These are phyloP conservation scores for Camillea tinctor DNA, from an alignment of 2,329 filamentous ascomycete genomes.

Conservation along the genomic window DNA sequence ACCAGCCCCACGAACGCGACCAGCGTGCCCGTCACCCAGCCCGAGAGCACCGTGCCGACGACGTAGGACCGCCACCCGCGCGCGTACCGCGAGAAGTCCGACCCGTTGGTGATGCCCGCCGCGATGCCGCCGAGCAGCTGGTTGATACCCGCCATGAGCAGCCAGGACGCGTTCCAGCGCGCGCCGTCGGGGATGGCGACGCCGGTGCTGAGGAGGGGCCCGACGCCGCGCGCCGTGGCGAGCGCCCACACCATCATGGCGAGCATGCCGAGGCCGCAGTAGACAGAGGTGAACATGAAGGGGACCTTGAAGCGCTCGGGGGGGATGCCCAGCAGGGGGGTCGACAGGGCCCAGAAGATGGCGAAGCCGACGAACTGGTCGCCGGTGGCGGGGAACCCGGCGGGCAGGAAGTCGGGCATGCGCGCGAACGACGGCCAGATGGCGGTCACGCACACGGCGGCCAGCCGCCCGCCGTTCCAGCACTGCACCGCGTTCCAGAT, in stretches of 20 bases:
- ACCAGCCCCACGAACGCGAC: slow-evolving; percentile 43
- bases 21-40: slow-evolving; percentile 39
- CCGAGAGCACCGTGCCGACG: slow-evolving; percentile 39
- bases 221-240: slow-evolving; percentile 42
- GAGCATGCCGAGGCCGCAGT: slow-evolving; percentile 46
- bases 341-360: slow-evolving; percentile 49
- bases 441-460: slow-evolving; percentile 41
- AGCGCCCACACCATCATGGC: slow-evolving; percentile 49
- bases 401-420: slow-evolving; percentile 45
- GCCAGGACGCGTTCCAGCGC: slow-evolving; percentile 40
- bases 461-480: slow-evolving; percentile 37
- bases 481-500: slow-evolving; percentile 49
- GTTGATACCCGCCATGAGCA: slow-evolving; percentile 45
- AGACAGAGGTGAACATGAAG: slow-evolving; percentile 43
- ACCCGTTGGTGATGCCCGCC: slow-evolving; percentile 35
- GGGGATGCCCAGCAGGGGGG: slow-evolving; percentile 48
- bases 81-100: slow-evolving; percentile 45
- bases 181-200: slow-evolving; percentile 35
- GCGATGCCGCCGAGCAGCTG: slow-evolving; percentile 41
- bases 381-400: slow-evolving; percentile 37
- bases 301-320: slow-evolving; percentile 49
- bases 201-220: slow-evolving; percentile 41
- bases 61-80: slow-evolving; percentile 35
- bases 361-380: slow-evolving; percentile 49
- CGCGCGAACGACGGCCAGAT: slow-evolving; percentile 45